Percentiles rank a stretch among this genome's conserved stretches.
Conservation (phyloP, 129 eudicot genomes). For the Chrysanthemum makinoi region DNA sequence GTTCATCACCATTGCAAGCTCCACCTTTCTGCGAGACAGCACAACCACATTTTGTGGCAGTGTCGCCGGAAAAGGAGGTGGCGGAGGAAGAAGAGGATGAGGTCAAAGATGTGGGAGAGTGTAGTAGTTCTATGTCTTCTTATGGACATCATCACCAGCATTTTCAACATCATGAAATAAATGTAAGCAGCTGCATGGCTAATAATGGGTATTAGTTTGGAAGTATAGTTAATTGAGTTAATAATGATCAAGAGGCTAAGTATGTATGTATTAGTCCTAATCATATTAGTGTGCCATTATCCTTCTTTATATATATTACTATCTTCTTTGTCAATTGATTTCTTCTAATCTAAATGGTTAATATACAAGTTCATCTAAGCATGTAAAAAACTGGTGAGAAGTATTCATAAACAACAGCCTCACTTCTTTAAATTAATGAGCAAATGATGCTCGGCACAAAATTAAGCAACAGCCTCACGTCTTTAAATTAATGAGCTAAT, state of each 20-base stretch:
- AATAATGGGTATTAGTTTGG: conserved; percentile 44
- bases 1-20: conserved; percentile 31
- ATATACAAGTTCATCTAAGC: neutral
- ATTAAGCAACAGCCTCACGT: too few relatives aligned
- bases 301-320: neutral
- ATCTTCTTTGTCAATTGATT: neutral
- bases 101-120: conserved; percentile 76
- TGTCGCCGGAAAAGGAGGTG: conserved; percentile 39
- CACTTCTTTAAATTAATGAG: too few relatives aligned
- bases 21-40: conserved; percentile 32
- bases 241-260: conserved; percentile 16
- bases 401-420: too few relatives aligned
- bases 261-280: conserved; percentile 29
- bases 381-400: too few relatives aligned
- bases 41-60: conserved; percentile 35
- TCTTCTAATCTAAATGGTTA: neutral
- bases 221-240: neutral
- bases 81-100: conserved; percentile 49
- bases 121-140: conserved; percentile 50
- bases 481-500: too few relatives aligned
- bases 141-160: conserved; percentile 46
- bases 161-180: conserved; percentile 62
- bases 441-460: too few relatives aligned
- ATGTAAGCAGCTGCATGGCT: conserved; percentile 64
- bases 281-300: conserved; percentile 13